Evolutionary conservation across 2,329 filamentous ascomycete genomes (phyloP).

Genomic region (Ceratocystis diversiconidia): DNA sequence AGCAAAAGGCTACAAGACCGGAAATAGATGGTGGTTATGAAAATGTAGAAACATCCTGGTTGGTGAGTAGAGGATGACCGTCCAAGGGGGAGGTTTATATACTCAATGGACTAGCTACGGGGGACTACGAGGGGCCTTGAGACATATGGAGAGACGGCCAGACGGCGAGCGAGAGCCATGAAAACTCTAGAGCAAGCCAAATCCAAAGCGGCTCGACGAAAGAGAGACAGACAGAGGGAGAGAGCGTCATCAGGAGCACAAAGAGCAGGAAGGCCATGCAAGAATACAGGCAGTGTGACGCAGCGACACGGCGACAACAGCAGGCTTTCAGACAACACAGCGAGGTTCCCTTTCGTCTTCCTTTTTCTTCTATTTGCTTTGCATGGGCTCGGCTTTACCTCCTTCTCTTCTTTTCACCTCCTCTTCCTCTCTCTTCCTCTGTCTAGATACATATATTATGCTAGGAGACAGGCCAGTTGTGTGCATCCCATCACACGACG

Average conservation of each 20-base stretch:
- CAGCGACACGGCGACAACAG: not conserved
- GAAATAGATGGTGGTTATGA: not conserved
- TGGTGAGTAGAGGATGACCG: not conserved
- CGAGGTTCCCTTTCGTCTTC: not conserved
- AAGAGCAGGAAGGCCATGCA: not conserved
- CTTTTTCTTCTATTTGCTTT: not conserved
- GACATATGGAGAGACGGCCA: too few species aligned
- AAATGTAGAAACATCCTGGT: not conserved
- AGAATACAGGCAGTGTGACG: not conserved
- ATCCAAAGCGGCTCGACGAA: too few species aligned
- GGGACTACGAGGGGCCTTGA: too few species aligned
- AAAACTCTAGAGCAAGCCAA: not conserved
- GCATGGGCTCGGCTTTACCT: not conserved
- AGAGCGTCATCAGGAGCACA: constrained; percentile 5
- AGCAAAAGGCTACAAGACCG: not conserved
- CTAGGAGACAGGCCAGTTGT: not conserved
- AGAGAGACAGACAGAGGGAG: not conserved
- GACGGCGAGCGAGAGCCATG: not conserved
- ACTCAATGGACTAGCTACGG: too few species aligned
- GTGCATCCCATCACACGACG: constrained; percentile 3
- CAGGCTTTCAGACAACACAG: not conserved
- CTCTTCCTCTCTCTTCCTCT: not conserved
- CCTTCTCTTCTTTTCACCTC: not conserved
- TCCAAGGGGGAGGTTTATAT: too few species aligned
- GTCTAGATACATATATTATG: constrained; percentile 1